Percentiles rank a stretch among this genome's conserved stretches.
Conservation (phyloP, 257 asterid species). For the Rubia yunnanensis region DNA sequence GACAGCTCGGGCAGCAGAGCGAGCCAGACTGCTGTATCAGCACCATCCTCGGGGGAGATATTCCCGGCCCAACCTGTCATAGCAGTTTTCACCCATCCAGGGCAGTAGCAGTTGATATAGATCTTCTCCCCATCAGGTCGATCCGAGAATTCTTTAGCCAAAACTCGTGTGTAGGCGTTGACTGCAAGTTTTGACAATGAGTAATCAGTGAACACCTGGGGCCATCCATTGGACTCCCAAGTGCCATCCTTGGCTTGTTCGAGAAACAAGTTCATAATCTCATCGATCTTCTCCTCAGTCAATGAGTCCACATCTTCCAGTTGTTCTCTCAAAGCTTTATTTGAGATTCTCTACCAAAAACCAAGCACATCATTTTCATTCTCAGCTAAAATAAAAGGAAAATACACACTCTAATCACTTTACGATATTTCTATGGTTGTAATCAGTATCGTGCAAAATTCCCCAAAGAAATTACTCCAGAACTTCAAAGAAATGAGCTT, state of each 20-base stretch:
- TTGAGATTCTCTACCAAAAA: constrained; percentile 51
- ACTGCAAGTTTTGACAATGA: constrained; percentile 80
- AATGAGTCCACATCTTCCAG: constrained; percentile 47
- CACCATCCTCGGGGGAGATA: constrained; percentile 76
- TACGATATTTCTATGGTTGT: too few species aligned
- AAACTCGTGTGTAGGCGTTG: constrained; percentile 60
- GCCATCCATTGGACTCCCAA: constrained; percentile 84
- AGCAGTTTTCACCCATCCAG: constrained; percentile 94
- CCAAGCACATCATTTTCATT: background rate
- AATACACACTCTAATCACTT: background rate
- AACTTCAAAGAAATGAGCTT: background rate
- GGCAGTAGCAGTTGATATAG: constrained; percentile 69
- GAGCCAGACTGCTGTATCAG: constrained; percentile 95
- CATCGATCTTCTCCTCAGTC: constrained; percentile 66
- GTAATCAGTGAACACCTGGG: constrained; percentile 74
- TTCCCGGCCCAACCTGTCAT: constrained; percentile 95
- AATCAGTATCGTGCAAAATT: too few species aligned
- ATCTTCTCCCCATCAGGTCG: constrained; percentile 58
- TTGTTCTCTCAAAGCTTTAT: constrained; percentile 49
- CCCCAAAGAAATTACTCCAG: background rate
- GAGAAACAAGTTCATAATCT: constrained; percentile 37
- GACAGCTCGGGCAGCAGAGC: constrained; percentile 54
- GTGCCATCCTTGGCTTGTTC: constrained; percentile 67
- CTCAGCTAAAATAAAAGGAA: background rate
- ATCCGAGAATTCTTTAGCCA: constrained; percentile 34